phyloP scores from a whole-genome alignment of 2,329 filamentous ascomycete species.

The Cladosporium phlei region DNA sequence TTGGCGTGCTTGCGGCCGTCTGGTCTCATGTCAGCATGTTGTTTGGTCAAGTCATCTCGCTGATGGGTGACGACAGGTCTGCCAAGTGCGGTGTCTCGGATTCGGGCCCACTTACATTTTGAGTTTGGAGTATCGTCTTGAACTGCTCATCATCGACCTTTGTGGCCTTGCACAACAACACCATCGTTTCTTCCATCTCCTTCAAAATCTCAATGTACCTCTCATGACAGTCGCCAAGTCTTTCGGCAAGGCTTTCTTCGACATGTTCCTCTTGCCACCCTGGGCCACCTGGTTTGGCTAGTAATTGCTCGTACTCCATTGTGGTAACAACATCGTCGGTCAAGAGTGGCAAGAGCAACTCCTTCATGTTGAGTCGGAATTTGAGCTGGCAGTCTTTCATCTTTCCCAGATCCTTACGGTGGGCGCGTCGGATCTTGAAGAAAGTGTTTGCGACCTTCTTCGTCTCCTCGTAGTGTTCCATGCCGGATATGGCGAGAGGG shows the following conservation, averaged over 20 bases:
- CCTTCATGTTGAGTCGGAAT: constrained; percentile 25
- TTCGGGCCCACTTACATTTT: constrained; percentile 6
- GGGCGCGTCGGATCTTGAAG: constrained; percentile 25
- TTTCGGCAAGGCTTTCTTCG: constrained; percentile 19
- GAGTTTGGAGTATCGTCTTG: constrained; percentile 14
- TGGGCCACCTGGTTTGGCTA: constrained; percentile 22
- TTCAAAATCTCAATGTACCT: constrained; percentile 24
- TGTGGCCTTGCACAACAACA: constrained; percentile 20
- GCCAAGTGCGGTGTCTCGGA: not conserved
- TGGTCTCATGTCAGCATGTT: not conserved
- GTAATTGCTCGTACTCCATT: constrained; percentile 17
- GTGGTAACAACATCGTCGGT: constrained; percentile 21
- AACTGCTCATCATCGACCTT: constrained; percentile 18
- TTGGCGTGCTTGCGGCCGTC: not conserved
- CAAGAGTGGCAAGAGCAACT: constrained; percentile 26
- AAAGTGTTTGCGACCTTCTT: constrained; percentile 23
- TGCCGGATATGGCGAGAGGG: constrained; percentile 26
- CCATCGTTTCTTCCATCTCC: constrained; percentile 23
- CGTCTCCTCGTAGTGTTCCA: constrained; percentile 26
- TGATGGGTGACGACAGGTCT: no score
- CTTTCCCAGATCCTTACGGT: constrained; percentile 23
- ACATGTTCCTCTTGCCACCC: constrained; percentile 23
- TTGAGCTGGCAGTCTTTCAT: constrained; percentile 24
- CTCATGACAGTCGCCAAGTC: constrained; percentile 23
- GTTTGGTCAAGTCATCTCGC: no score